Evolutionary conservation across 1,284 basidiomycete species (phyloP).

Genomic region (Irpex rosettiformis): DNA sequence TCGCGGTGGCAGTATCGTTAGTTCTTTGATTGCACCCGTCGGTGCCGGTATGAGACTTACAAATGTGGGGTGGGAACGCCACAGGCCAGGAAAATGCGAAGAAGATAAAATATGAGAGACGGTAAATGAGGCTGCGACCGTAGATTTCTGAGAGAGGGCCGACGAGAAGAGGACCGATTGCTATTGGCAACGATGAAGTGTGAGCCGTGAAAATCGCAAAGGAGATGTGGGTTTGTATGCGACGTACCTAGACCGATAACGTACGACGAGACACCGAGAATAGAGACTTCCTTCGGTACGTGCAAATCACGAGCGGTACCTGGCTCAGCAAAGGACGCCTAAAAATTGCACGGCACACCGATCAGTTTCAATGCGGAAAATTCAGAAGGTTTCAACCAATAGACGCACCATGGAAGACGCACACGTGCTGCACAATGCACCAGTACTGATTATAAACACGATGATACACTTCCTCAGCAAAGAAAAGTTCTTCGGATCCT

Average conservation of each 20-base stretch:
- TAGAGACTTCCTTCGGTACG: conserved; percentile 60
- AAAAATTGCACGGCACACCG: neutral
- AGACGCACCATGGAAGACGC: conserved; percentile 66
- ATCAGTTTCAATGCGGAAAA: neutral
- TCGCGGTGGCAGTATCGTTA: conserved; percentile 2
- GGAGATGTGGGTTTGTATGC: neutral
- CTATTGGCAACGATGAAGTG: conserved; percentile 18
- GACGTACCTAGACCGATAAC: conserved; percentile 52
- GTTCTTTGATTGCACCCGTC: neutral
- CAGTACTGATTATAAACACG: conserved; percentile 13
- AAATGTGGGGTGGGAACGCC: conserved; percentile 46
- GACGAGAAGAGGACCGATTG: conserved; percentile 44
- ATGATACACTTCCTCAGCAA: conserved; percentile 14
- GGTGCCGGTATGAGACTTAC: conserved; percentile 27
- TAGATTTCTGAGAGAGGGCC: conserved; percentile 54
- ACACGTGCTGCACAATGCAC: conserved; percentile 40
- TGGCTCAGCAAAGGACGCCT: conserved; percentile 68
- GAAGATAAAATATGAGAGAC: conserved; percentile 34
- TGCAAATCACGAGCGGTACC: conserved; percentile 58
- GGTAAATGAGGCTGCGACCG: conserved; percentile 41
- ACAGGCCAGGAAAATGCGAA: conserved; percentile 50
- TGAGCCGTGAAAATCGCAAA: neutral
- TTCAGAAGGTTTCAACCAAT: neutral
- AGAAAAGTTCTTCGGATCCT: conserved; percentile 15
- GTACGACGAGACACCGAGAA: conserved; percentile 70